Percentiles rank a stretch among this genome's conserved stretches.
phyloP scores from a whole-genome alignment of 2,329 filamentous ascomycete species.

The Pseudocercospora crystallina region DNA sequence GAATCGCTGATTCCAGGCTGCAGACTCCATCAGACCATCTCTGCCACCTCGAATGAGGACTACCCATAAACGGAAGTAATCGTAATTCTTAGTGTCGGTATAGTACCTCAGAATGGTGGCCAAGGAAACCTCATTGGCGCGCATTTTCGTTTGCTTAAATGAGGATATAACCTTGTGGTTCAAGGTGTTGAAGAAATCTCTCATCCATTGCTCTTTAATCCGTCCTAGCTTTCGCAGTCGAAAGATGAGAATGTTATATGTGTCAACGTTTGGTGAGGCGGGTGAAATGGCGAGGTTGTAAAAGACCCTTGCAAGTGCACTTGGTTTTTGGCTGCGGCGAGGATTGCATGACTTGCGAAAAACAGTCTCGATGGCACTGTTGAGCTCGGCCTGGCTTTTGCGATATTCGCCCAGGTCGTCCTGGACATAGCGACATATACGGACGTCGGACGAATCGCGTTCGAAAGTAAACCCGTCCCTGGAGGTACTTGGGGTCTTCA shows the following conservation, averaged over 20 bases:
- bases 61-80: conserved; percentile 41
- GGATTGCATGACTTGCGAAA: conserved; percentile 15
- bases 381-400: conserved; percentile 26
- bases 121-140: conserved; percentile 48
- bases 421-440: conserved; percentile 36
- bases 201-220: conserved; percentile 4
- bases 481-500: not conserved
- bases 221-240: conserved; percentile 51
- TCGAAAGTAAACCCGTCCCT: not conserved
- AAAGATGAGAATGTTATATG: conserved; percentile 69
- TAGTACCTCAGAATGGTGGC: conserved; percentile 43
- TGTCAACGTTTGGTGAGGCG: conserved; percentile 63
- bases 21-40: conserved; percentile 40
- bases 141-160: conserved; percentile 38
- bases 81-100: conserved; percentile 31
- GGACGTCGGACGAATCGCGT: conserved; percentile 13
- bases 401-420: conserved; percentile 39
- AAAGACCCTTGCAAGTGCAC: conserved; percentile 43
- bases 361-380: conserved; percentile 23
- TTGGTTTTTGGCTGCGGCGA: conserved; percentile 4
- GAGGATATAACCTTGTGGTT: conserved; percentile 34
- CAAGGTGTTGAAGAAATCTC: conserved; percentile 15
- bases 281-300: conserved; percentile 66
- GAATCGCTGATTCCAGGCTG: conserved; percentile 2
- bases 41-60: conserved; percentile 42